Conservation (phyloP, 1,284 basidiomycete species). For the Apiotrichum veenhuisii region DNA sequence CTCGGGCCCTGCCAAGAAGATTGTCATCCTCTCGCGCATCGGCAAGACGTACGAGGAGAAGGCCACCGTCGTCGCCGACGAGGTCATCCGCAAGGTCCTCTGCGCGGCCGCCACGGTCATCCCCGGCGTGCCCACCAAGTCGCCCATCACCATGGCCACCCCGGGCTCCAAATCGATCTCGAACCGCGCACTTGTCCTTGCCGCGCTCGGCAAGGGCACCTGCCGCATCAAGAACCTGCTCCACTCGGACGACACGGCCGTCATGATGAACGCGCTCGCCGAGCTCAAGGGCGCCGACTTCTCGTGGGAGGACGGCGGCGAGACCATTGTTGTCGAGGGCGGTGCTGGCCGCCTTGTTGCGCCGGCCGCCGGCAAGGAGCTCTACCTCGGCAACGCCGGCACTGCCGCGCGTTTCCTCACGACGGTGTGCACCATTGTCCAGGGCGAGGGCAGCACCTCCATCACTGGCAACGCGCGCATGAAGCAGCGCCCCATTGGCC, state of each 20-base stretch:
- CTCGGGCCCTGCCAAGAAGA: constrained; percentile 78
- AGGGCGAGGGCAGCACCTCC: constrained; percentile 57
- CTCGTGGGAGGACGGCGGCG: constrained; percentile 87
- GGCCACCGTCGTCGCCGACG: constrained; percentile 79
- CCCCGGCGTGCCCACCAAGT: constrained; percentile 62
- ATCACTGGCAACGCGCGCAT: constrained; percentile 97
- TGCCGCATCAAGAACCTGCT: constrained; percentile 85
- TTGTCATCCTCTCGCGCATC: constrained; percentile 85
- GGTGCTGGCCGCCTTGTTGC: constrained; percentile 75
- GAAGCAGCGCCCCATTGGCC: constrained; percentile 93
- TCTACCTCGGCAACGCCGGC: constrained; percentile 96
- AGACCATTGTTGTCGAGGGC: constrained; percentile 88
- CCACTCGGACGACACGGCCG: constrained; percentile 96
- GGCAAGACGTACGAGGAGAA: constrained; percentile 89
- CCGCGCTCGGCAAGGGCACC: constrained; percentile 83
- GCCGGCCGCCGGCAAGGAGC: constrained; percentile 72
- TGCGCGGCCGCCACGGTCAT: constrained; percentile 71
- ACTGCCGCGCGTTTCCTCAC: constrained; percentile 98
- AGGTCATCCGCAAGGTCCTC: constrained; percentile 73
- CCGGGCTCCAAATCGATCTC: constrained; percentile 97
- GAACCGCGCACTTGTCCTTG: constrained; percentile 89
- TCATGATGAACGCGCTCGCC: constrained; percentile 93
- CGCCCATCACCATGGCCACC: constrained; percentile 78
- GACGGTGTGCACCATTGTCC: constrained; percentile 84
- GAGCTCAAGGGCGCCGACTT: constrained; percentile 88